Percentiles rank a stretch among this genome's conserved stretches.
These are phyloP conservation scores for Exserohilum rostratum DNA, from an alignment of 2,329 filamentous ascomycete species.

Conservation along the genomic window DNA sequence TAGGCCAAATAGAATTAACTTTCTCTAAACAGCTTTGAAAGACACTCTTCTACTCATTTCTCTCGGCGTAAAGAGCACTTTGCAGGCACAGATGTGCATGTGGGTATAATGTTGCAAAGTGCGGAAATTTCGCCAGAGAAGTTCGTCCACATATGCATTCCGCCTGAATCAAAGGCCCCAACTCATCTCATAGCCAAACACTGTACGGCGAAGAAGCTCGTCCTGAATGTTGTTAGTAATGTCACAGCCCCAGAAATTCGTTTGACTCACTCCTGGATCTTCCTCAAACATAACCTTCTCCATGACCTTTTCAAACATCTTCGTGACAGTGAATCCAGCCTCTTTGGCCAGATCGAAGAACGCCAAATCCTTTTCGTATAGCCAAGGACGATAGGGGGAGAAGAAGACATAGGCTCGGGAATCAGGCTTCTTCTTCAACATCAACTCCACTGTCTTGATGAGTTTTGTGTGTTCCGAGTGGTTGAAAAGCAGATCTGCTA, in stretches of 20 bases:
- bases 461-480: constrained; percentile 85
- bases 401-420: constrained; percentile 86
- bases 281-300: constrained; percentile 88
- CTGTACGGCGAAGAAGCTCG: constrained; percentile 78
- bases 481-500: constrained; percentile 90
- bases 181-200: constrained; percentile 75
- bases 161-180: constrained; percentile 56
- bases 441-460: constrained; percentile 71
- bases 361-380: constrained; percentile 79
- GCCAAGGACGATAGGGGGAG: constrained; percentile 91
- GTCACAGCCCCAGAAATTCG: no score
- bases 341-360: constrained; percentile 82
- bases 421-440: constrained; percentile 62
- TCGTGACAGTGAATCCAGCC: constrained; percentile 75
- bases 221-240: constrained; percentile 57
- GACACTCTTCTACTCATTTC: no score
- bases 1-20: no score
- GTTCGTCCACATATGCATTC: no score
- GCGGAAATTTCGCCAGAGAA: not conserved
- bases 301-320: constrained; percentile 81
- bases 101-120: no score
- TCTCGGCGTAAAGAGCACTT: no score
- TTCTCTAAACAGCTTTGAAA: no score
- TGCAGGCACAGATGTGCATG: no score
- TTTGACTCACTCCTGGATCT: constrained; percentile 71